phyloP scores from a whole-genome alignment of 2,329 filamentous ascomycete genomes.

The Myriosclerotinia duriaeana region DNA sequence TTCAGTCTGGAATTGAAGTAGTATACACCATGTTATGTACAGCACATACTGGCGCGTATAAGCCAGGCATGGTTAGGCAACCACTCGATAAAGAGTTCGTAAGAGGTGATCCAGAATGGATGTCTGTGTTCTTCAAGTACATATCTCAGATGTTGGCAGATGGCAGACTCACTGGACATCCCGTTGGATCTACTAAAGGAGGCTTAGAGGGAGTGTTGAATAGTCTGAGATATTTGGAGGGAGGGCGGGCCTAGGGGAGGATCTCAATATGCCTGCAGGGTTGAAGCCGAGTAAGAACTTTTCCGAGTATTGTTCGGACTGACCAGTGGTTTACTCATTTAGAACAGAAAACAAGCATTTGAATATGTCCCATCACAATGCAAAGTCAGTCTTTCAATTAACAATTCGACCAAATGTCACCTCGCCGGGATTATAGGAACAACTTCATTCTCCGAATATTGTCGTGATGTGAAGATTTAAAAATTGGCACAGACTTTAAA shows the following conservation, averaged over 20 bases:
- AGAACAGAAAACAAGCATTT: neutral
- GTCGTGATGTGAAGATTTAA: neutral
- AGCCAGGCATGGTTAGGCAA: constrained; percentile 10
- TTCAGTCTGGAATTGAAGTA: constrained; percentile 1
- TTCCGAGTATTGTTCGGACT: neutral
- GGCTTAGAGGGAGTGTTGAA: constrained; percentile 48
- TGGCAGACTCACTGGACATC: constrained; percentile 51
- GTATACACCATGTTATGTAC: constrained; percentile 17
- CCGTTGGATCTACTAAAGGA: constrained; percentile 50
- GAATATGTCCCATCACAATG: neutral
- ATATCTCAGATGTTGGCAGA: constrained; percentile 45
- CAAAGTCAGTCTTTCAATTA: neutral
- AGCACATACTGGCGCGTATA: neutral
- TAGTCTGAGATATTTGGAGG: constrained; percentile 55
- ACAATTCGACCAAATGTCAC: neutral
- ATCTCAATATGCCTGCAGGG: constrained; percentile 57
- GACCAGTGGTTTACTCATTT: neutral
- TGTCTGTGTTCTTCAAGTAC: constrained; percentile 9
- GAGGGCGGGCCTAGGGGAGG: constrained; percentile 58
- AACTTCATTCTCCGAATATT: neutral
- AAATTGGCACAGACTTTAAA: neutral
- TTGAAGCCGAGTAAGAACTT: constrained; percentile 20
- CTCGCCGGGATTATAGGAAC: neutral
- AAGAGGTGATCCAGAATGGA: constrained; percentile 2
- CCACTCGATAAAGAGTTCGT: constrained; percentile 3